Evolutionary conservation across 2,329 filamentous ascomycete genomes (phyloP).

Genomic region (Nemania serpens): DNA sequence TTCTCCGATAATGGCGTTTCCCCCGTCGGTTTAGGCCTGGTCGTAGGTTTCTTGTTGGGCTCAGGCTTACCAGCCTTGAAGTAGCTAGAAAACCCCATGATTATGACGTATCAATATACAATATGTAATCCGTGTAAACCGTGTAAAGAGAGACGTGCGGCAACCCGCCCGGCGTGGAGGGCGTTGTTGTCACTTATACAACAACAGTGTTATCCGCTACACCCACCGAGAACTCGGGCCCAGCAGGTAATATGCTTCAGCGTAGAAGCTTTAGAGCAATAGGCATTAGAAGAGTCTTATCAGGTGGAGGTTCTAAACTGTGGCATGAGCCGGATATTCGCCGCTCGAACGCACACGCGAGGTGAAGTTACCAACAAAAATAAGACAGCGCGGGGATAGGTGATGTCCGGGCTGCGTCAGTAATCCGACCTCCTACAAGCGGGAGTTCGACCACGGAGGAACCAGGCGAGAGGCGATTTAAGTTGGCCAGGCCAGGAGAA

Average conservation of each 20-base stretch:
- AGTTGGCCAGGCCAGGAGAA: constrained; percentile 1
- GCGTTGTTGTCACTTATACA: not conserved
- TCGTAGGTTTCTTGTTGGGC: constrained; percentile 33
- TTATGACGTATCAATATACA: constrained; percentile 12
- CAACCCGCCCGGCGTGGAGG: constrained; percentile 15
- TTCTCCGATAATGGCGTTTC: constrained; percentile 45
- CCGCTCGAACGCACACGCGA: not conserved
- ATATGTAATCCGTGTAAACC: not conserved
- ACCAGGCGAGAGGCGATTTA: not conserved
- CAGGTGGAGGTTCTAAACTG: not conserved
- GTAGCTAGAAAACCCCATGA: constrained; percentile 66
- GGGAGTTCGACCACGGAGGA: constrained; percentile 11
- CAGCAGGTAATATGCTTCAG: too few species aligned
- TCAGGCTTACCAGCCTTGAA: constrained; percentile 61
- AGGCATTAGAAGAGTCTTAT: not conserved
- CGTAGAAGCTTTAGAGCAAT: not conserved
- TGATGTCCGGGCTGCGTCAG: not conserved
- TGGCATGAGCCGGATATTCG: not conserved
- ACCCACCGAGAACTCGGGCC: too few species aligned
- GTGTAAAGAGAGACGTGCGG: constrained; percentile 10
- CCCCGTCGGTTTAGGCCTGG: constrained; percentile 33
- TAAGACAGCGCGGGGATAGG: constrained; percentile 10
- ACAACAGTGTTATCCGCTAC: not conserved
- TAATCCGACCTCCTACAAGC: constrained; percentile 14
- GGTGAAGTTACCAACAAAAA: constrained; percentile 6